Percentiles rank a stretch among this genome's conserved stretches.
These are phyloP conservation scores for Marsdenia floribunda DNA, from an alignment of 257 asterid genomes.

Conservation along the genomic window DNA sequence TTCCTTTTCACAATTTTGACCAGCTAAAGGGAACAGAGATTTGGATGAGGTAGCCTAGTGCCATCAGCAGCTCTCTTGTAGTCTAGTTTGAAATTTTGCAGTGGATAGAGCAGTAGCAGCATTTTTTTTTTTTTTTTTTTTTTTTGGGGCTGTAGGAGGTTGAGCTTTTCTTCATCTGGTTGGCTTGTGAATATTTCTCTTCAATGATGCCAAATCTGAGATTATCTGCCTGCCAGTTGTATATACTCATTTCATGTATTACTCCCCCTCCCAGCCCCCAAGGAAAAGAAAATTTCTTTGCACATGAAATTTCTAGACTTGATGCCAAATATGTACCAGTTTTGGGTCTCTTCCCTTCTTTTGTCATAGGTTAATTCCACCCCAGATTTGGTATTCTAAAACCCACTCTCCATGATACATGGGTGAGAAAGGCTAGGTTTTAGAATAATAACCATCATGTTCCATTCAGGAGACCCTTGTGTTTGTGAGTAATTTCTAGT, in stretches of 20 bases:
- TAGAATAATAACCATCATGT: background rate
- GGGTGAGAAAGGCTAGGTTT: background rate
- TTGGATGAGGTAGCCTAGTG: conserved; percentile 2
- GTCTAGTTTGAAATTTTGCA: conserved; percentile 10
- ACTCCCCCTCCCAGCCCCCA: background rate
- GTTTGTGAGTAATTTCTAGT: background rate
- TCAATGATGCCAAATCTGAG: background rate
- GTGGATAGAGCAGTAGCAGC: background rate
- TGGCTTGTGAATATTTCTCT: conserved; percentile 19
- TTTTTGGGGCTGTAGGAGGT: background rate
- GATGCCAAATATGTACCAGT: conserved; percentile 1
- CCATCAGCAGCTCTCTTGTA: background rate
- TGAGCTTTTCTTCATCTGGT: conserved; percentile 6
- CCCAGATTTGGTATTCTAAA: background rate
- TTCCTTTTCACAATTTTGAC: conserved; percentile 19
- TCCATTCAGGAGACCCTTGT: background rate
- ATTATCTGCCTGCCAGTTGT: background rate
- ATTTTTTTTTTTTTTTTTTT: background rate
- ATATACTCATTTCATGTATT: background rate
- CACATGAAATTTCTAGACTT: background rate
- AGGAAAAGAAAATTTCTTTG: no score
- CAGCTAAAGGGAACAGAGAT: background rate
- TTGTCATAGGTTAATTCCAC: background rate
- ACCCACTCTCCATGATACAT: background rate
- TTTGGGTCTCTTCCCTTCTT: background rate